Percentiles rank a stretch among this genome's conserved stretches.
These are phyloP conservation scores for Monilinia polystroma DNA, from an alignment of 2,329 filamentous ascomycete genomes.

Conservation along the genomic window DNA sequence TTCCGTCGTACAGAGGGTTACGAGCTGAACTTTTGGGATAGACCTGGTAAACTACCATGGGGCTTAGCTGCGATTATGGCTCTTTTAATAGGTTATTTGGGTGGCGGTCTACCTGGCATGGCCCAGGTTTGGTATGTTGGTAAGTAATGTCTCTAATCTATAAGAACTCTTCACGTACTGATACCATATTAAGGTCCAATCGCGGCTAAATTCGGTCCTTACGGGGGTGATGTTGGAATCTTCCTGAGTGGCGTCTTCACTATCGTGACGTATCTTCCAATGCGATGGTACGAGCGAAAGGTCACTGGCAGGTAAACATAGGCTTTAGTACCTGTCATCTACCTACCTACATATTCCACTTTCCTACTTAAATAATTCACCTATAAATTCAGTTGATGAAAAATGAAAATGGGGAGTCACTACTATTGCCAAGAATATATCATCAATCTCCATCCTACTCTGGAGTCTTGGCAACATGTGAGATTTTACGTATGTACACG, in stretches of 20 bases:
- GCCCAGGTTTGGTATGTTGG: conserved; percentile 39
- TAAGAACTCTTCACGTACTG: not conserved
- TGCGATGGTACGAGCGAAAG: conserved; percentile 37
- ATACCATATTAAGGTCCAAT: conserved; percentile 32
- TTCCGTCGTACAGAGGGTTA: conserved; percentile 36
- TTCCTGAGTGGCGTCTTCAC: conserved; percentile 35
- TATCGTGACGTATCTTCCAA: conserved; percentile 34
- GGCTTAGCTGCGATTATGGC: conserved; percentile 37
- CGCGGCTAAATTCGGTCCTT: conserved; percentile 35
- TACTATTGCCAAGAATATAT: too few species aligned
- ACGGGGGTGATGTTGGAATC: conserved; percentile 39
- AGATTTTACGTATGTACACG: too few species aligned
- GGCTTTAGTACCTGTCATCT: not conserved
- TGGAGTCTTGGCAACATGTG: not conserved
- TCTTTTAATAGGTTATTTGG: conserved; percentile 36
- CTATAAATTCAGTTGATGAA: not conserved
- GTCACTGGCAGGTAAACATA: conserved; percentile 29
- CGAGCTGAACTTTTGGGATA: conserved; percentile 37
- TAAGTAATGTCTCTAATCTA: conserved; percentile 21
- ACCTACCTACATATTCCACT: not conserved
- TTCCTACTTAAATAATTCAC: not conserved
- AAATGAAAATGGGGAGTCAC: too few species aligned
- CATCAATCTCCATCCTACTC: not conserved
- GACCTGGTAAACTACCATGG: conserved; percentile 34
- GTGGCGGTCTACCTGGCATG: conserved; percentile 39